A percentile compares a stretch with the other conserved stretches of the same genome.
Evolutionary conservation across 257 asterid species (phyloP).

Genomic region (Solanum medicagineum): DNA sequence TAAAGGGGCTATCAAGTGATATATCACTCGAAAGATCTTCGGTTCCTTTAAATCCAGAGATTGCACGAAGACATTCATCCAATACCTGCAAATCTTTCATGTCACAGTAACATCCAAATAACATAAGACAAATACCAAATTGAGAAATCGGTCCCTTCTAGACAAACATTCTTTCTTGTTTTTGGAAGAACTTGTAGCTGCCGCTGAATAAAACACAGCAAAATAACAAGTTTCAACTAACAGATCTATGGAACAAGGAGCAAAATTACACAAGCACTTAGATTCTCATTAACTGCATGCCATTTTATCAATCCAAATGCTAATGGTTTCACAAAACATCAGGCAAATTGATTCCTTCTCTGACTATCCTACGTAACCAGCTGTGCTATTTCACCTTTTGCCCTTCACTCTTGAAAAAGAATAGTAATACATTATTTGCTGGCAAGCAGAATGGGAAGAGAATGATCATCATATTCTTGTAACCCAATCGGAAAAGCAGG

Average conservation of each 20-base stretch:
- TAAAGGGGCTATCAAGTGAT: constrained; percentile 64
- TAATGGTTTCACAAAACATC: neutral
- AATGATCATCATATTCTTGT: neutral
- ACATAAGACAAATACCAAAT: neutral
- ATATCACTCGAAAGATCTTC: constrained; percentile 86
- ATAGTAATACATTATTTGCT: neutral
- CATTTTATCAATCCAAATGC: neutral
- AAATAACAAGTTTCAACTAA: neutral
- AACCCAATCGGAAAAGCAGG: neutral
- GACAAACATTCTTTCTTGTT: neutral
- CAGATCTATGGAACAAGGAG: neutral
- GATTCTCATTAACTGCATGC: neutral
- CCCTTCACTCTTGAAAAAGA: neutral
- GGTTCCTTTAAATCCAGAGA: constrained; percentile 87
- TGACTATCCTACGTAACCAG: neutral
- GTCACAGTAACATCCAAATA: neutral
- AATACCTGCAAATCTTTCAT: constrained; percentile 42
- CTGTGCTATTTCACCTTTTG: neutral
- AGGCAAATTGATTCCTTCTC: neutral
- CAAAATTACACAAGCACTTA: neutral
- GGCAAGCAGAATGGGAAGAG: neutral
- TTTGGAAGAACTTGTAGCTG: neutral
- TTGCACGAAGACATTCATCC: constrained; percentile 95
- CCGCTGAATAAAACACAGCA: neutral
- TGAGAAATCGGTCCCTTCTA: neutral